Percentiles rank a stretch among this genome's conserved stretches.
Evolutionary conservation across 2,329 filamentous ascomycete genomes (phyloP).

Genomic region (Neocatenulostroma microsporum): DNA sequence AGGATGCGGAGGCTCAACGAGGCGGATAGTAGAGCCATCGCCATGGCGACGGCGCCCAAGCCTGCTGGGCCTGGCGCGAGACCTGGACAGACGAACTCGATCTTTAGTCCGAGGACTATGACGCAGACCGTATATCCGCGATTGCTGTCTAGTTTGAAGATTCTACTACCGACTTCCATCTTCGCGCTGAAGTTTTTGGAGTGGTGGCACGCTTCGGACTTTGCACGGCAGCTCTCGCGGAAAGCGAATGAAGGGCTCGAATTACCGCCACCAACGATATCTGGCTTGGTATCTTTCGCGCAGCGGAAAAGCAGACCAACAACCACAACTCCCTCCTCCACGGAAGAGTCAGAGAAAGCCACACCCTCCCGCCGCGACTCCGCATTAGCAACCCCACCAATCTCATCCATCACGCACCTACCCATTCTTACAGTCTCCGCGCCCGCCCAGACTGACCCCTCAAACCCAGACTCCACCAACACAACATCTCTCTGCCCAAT

Average conservation of each 20-base stretch:
- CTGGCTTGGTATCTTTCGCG: slow-evolving; percentile 49
- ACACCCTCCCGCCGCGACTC: slow-evolving; percentile 20
- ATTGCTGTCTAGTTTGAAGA: slow-evolving; percentile 64
- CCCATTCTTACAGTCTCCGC: slow-evolving; percentile 70
- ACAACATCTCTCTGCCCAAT: slow-evolving; percentile 64
- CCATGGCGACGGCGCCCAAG: slow-evolving; percentile 47
- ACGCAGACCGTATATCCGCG: slow-evolving; percentile 56
- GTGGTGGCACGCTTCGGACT: slow-evolving; percentile 98
- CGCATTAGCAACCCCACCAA: slow-evolving; percentile 50
- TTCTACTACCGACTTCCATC: slow-evolving; percentile 84
- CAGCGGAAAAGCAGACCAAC: slow-evolving; percentile 3
- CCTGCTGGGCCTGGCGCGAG: slow-evolving; percentile 40
- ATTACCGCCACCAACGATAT: slow-evolving; percentile 76
- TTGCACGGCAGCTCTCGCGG: slow-evolving; percentile 78
- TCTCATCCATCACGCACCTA: slow-evolving; percentile 66
- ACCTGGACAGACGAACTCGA: slow-evolving; percentile 54
- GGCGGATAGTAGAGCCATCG: slow-evolving; percentile 78
- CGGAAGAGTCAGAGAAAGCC: no score
- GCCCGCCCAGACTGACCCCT: slow-evolving; percentile 44
- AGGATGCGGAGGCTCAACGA: slow-evolving; percentile 74
- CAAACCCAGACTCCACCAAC: slow-evolving; percentile 45
- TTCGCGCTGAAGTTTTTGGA: slow-evolving; percentile 97
- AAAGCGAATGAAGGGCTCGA: slow-evolving; percentile 84
- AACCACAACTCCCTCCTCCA: slow-evolving; percentile 5
- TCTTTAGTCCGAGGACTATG: slow-evolving; percentile 58